A percentile compares a stretch with the other conserved stretches of the same genome.
Evolutionary conservation across 2,329 filamentous ascomycete genomes (phyloP).

Genomic region (Aspergillus terreus): DNA sequence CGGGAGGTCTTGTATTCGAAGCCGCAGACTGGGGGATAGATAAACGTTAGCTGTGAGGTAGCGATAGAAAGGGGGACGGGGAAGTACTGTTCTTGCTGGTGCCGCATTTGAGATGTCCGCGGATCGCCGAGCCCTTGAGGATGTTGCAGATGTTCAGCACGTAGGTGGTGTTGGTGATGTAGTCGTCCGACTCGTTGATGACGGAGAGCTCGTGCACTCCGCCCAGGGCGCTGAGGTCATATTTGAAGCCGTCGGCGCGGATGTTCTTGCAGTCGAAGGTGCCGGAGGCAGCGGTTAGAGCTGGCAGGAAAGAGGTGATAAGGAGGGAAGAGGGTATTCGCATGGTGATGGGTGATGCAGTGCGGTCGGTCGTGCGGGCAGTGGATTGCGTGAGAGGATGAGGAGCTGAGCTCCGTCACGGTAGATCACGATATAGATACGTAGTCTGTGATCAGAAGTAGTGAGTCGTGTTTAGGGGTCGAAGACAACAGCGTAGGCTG

Average conservation of each 20-base stretch:
- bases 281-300: constrained; percentile 26
- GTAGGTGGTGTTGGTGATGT: constrained; percentile 34
- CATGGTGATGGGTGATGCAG: constrained; percentile 22
- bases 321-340: constrained; percentile 28
- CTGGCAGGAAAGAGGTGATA: constrained; percentile 24
- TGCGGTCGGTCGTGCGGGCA: not conserved
- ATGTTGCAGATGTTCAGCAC: constrained; percentile 34
- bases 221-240: constrained; percentile 36
- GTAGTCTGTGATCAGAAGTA: not conserved
- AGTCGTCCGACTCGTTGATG: constrained; percentile 23
- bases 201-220: constrained; percentile 36
- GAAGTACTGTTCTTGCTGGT: constrained; percentile 33
- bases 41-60: not conserved
- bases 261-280: constrained; percentile 38
- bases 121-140: constrained; percentile 24
- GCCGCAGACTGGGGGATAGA: constrained; percentile 62
- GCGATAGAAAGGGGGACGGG: not conserved
- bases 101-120: constrained; percentile 27
- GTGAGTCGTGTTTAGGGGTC: not conserved
- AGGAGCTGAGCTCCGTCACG: no score
- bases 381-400: not conserved
- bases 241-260: constrained; percentile 33
- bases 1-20: constrained; percentile 57
- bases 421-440: no score
- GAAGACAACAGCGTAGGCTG: not conserved